Base-by-base conservation (phyloP, 768 basidiomycete species). In the Naganishia antarctica region DNA sequence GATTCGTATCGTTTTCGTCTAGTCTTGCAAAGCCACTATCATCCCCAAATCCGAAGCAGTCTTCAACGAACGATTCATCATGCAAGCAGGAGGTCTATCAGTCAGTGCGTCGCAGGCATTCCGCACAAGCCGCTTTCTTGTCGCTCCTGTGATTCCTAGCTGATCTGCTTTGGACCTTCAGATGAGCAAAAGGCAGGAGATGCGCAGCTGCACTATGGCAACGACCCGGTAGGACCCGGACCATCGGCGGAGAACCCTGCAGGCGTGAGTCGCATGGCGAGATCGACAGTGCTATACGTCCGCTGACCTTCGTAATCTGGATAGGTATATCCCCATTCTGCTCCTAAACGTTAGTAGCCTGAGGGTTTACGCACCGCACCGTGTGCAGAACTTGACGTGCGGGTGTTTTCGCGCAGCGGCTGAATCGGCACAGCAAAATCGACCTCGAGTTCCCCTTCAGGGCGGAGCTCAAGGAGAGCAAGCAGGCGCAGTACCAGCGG, bases 221-320 rank as follows among this genome's bases (percentile, higher is more conserved):
- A 74, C 32, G 66, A 70, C 12, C 65, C 71, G 1, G 51, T 47
- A 46, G 74, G 73, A 7, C 76, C 76, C 1, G 73, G 59, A 18
- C 66, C 73, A 15, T 74, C 76, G 4, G 23, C 50, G 69, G 76
- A 77, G 65, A 77, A 77, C 61, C 76, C 76, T 48, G 76, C 44
- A 9, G 76, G 73, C 8, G 76, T 77, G 53, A 67, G 76, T 12
- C 18, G 37, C n/a, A 8, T 43, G n/a, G 11, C 1, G n/a, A 18
- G 1, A 13, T 5, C 16, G 16, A 16, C 31, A 16, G 16, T 13
- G 18, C 18, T 7, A 15, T 15, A 45, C 21, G 48, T 29, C 7
- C 23, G 44, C 28, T 44, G 21, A 21, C 51, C 7, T 25, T n/a
- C 1, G 44, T 11, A 43, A 31, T 34, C 23, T 63, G 12, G 4